Evolutionary conservation across 148 eudicot species (phyloP), one percentile per base, ranked within the genome.

Genomic region (Drosera capensis): DNA sequence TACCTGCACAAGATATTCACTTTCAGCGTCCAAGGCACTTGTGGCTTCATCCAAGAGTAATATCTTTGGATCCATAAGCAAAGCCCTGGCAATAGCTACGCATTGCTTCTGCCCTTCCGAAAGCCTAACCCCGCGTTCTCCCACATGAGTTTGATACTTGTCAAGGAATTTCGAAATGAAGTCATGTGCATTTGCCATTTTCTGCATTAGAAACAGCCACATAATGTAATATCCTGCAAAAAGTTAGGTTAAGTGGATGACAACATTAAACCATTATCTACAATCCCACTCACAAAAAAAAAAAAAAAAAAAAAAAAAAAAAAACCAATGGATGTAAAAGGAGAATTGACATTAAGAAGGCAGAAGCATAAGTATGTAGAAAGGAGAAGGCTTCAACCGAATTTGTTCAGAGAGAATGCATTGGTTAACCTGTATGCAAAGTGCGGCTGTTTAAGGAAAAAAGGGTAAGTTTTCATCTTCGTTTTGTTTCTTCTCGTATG

Each of bases 71-170:
- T 82, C 67, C 87, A 78, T 82, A 29, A 86, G 57, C 26, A 86
- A 55, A 46, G 88, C 96, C 54, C 96, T 73, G n/a, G 96, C 96
- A 17, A 86, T 86, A 20, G 94, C 94, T 42, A 86, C 68, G 48
- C 96, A 68, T 45, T 86, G 96, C 51, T 86, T 86, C 58, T 86
- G 96, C 30, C 96, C 96, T 11, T 94, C 96, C 9, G 96, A 86
- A 20, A 86, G 82, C 67, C 87, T 67, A 30, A 86, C 73, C 1
- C 94, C 94, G 16, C 94, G 87, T 67, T 82, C 96, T 55, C 96
- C 96, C 14, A 86, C 96, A 59, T 63, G 58, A 5, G 93, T 86
- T 58, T 82, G 62, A 54, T 82, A 86, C 58, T 82, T 74, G 34
- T 86, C 96, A 1, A 87, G 87, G 56, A 86, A 86, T 46, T 73